These are phyloP conservation scores for Aspergillus pseudonomiae DNA, from an alignment of 2,329 filamentous ascomycete genomes.

Conservation along the genomic window DNA sequence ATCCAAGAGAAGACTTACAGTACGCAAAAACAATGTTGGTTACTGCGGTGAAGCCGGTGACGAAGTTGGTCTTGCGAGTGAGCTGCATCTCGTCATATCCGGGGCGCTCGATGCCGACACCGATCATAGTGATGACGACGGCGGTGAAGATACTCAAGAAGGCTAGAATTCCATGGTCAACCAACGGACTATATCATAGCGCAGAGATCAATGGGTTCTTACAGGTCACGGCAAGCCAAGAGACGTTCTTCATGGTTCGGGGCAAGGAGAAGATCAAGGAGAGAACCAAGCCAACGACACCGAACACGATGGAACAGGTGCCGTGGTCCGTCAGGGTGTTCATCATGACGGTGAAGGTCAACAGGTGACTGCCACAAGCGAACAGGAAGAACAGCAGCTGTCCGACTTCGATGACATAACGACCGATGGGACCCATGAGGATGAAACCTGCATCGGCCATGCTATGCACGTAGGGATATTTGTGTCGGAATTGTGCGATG, in stretches of 20 bases:
- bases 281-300: slow-evolving; percentile 59
- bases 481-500: slow-evolving; percentile 60
- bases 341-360: slow-evolving; percentile 71
- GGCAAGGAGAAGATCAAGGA: slow-evolving; percentile 64
- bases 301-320: slow-evolving; percentile 66
- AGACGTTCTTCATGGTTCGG: slow-evolving; percentile 64
- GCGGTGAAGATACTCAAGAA: slow-evolving; percentile 67
- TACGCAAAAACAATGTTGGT: slow-evolving; percentile 73
- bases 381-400: slow-evolving; percentile 68
- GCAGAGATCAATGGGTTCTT: slow-evolving; percentile 10
- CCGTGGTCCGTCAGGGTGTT: slow-evolving; percentile 64
- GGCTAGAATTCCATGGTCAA: slow-evolving; percentile 37
- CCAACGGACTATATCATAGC: neutral
- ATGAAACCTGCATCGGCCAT: slow-evolving; percentile 69
- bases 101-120: slow-evolving; percentile 58
- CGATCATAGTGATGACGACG: slow-evolving; percentile 68
- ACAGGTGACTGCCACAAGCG: slow-evolving; percentile 70
- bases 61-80: slow-evolving; percentile 49
- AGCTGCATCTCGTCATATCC: slow-evolving; percentile 39
- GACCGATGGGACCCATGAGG: slow-evolving; percentile 62
- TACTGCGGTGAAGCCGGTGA: slow-evolving; percentile 62
- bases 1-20: slow-evolving; percentile 33
- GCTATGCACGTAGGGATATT: slow-evolving; percentile 62
- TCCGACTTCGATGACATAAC: slow-evolving; percentile 64
- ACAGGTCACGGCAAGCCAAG: slow-evolving; percentile 63